Conservation (phyloP, 805 yeast genomes). For the Cephaloascus fragrans region DNA sequence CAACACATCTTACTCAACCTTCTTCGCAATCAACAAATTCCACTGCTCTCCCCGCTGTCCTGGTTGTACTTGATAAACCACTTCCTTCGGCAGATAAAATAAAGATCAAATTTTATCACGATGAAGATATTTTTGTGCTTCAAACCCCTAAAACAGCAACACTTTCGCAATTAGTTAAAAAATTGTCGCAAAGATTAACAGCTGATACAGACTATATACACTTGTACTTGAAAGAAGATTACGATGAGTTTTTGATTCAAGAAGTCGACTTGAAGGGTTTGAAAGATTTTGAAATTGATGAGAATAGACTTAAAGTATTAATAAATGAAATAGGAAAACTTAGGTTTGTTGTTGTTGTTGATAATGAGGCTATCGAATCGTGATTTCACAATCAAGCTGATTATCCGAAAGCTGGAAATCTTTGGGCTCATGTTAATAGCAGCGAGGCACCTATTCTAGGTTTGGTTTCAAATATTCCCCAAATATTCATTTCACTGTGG, state of each 20-base stretch:
- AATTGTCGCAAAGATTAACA: conserved; percentile 42
- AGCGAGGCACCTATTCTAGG: too few species aligned
- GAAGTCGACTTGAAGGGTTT: conserved; percentile 16
- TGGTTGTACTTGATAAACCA: conserved; percentile 1
- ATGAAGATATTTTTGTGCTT: conserved; percentile 75
- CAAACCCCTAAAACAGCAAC: conserved; percentile 39
- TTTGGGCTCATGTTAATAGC: too few species aligned
- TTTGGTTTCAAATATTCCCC: too few species aligned
- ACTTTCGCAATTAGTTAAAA: conserved; percentile 37
- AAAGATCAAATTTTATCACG: conserved; percentile 68
- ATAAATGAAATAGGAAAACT: conserved; percentile 30
- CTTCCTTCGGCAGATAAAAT: conserved; percentile 23
- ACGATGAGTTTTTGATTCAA: conserved; percentile 24
- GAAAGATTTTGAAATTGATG: conserved; percentile 24
- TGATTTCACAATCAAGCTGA: too few species aligned
- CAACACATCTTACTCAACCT: conserved; percentile 1
- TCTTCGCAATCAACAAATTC: conserved; percentile 9
- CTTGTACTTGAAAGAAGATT: conserved; percentile 29
- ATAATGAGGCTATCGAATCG: too few species aligned
- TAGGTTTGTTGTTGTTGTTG: conserved; percentile 22
- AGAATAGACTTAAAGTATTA: conserved; percentile 29
- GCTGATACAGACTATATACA: conserved; percentile 17
- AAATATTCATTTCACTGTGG: too few species aligned
- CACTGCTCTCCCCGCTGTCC: conserved; percentile 7
- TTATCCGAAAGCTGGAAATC: too few species aligned